These are phyloP conservation scores for Cucurbita ficifolia DNA, from an alignment of 306 rosid species.

Conservation along the genomic window DNA sequence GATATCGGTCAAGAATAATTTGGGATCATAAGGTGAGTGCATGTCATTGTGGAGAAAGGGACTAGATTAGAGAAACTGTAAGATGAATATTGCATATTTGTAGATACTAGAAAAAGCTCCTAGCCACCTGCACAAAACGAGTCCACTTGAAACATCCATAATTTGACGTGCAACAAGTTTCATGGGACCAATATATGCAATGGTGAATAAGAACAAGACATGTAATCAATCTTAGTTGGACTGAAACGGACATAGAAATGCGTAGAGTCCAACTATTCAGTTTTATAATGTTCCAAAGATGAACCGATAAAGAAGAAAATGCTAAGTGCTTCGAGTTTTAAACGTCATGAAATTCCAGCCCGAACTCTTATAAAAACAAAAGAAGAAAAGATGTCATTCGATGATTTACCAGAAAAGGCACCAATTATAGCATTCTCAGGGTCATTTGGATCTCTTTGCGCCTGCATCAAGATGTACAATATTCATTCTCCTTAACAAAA, in stretches of 20 bases:
- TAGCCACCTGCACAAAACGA: background rate
- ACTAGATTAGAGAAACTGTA: background rate
- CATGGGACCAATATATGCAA: background rate
- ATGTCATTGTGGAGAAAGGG: background rate
- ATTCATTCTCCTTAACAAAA: background rate
- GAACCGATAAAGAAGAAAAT: background rate
- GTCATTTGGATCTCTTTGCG: slow-evolving; percentile 53
- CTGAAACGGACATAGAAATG: background rate
- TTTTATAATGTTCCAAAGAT: background rate
- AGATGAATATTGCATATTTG: background rate
- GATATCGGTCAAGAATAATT: background rate
- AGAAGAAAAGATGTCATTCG: background rate
- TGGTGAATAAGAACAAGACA: background rate
- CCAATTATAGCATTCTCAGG: slow-evolving; percentile 69
- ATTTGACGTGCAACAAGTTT: background rate
- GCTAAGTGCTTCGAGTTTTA: background rate
- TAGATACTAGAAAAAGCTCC: background rate
- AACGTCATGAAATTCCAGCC: background rate
- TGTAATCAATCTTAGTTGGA: background rate
- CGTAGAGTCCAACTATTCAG: background rate
- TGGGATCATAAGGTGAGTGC: background rate
- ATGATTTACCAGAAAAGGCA: slow-evolving; percentile 44
- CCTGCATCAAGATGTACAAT: slow-evolving; percentile 18
- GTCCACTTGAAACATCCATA: background rate
- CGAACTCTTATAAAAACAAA: background rate